Conservation (phyloP, 352 stramenopile species). For the Sclerospora graminicola region DNA sequence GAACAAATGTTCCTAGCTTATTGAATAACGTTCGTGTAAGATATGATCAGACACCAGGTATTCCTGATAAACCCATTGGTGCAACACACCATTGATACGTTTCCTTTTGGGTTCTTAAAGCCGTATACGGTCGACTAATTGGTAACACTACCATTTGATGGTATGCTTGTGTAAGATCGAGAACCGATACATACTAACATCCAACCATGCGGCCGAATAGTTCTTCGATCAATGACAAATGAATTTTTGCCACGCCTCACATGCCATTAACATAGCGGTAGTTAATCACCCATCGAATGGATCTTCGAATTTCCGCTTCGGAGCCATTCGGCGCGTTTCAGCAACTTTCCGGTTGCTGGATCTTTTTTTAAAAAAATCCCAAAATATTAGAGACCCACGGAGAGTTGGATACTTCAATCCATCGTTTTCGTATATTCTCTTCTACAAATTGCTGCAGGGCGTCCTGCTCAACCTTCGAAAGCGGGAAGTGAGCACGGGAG, state of each 20-base stretch:
- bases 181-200: not conserved
- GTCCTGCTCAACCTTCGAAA: constrained; percentile 7
- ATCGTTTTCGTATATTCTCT: constrained; percentile 10
- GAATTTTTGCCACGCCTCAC: not conserved
- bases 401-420: constrained; percentile 17
- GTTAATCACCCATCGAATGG: constrained; percentile 1
- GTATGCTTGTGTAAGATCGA: not conserved
- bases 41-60: not conserved
- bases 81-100: constrained; percentile 5
- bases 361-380: constrained; percentile 16
- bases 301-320: constrained; percentile 5
- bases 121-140: not conserved
- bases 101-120: not conserved
- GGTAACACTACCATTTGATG: constrained; percentile 1
- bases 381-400: constrained; percentile 19
- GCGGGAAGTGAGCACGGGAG: constrained; percentile 4
- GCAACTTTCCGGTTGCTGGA: constrained; percentile 2
- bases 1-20: not conserved
- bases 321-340: constrained; percentile 5
- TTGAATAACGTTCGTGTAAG: not conserved
- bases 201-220: not conserved
- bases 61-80: constrained; percentile 2
- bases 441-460: constrained; percentile 5
- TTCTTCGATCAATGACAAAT: not conserved
- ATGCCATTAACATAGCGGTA: not conserved